A percentile compares a stretch with the other conserved stretches of the same genome.
phyloP scores from a whole-genome alignment of 495 filamentous ascomycete species.

The Staphylotrichum longicolle region DNA sequence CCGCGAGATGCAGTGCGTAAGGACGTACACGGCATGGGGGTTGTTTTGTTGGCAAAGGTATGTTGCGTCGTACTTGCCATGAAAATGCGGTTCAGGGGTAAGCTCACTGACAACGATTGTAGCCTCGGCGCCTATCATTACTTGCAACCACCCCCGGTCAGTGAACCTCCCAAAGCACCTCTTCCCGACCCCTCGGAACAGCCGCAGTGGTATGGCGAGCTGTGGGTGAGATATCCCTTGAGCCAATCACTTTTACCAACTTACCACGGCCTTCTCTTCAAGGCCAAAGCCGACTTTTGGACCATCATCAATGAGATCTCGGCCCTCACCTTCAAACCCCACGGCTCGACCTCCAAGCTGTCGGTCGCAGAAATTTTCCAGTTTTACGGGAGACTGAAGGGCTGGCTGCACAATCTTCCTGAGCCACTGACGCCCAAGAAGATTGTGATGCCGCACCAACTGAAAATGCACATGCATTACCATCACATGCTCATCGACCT shows the following conservation, averaged over 20 bases:
- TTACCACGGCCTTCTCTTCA: constrained; percentile 30
- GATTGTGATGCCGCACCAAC: constrained; percentile 38
- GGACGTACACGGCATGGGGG: constrained; percentile 40
- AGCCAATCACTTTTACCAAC: constrained; percentile 26
- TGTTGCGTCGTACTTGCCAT: constrained; percentile 5
- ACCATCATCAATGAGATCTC: constrained; percentile 35
- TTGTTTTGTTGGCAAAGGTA: constrained; percentile 42
- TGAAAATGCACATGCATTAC: constrained; percentile 39
- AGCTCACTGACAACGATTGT: constrained; percentile 1
- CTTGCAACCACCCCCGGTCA: constrained; percentile 27
- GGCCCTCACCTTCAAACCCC: constrained; percentile 19
- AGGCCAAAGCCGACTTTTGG: constrained; percentile 39
- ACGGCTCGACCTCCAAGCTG: constrained; percentile 14
- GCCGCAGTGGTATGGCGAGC: constrained; percentile 40
- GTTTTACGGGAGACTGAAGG: constrained; percentile 30
- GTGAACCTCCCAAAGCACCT: constrained; percentile 27
- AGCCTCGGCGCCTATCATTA: constrained; percentile 35
- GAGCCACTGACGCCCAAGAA: constrained; percentile 35
- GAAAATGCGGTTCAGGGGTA: neutral
- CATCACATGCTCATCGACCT: constrained; percentile 28
- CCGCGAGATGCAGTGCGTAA: constrained; percentile 24
- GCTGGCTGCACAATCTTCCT: constrained; percentile 35
- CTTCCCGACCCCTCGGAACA: constrained; percentile 35
- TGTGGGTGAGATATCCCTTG: constrained; percentile 38
- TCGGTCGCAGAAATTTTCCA: constrained; percentile 26